Percentiles rank a stretch among this genome's conserved stretches.
Conservation (phyloP, 306 rosid species). For the Rosa persica region DNA sequence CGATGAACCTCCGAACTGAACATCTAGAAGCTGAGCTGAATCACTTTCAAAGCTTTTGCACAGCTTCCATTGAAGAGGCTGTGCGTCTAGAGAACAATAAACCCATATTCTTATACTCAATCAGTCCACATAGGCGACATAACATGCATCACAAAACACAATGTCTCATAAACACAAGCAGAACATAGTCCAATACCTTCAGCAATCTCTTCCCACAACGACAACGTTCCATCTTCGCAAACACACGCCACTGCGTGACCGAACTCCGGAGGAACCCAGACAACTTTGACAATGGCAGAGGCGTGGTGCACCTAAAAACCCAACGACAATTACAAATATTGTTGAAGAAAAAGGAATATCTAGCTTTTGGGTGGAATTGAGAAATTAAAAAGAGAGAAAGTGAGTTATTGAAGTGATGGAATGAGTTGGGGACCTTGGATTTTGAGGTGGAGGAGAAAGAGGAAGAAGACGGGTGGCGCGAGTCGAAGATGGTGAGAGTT, state of each 20-base stretch:
- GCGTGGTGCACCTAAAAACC: constrained; percentile 50
- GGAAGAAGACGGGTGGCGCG: constrained; percentile 52
- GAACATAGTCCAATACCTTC: constrained; percentile 41
- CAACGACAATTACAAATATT: neutral
- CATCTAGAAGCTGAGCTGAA: constrained; percentile 64
- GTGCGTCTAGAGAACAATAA: constrained; percentile 48
- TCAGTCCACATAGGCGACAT: neutral
- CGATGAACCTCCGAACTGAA: constrained; percentile 66
- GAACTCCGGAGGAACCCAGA: constrained; percentile 80
- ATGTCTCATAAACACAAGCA: neutral
- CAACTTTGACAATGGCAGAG: constrained; percentile 55
- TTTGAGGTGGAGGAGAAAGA: constrained; percentile 58
- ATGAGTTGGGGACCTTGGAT: constrained; percentile 44
- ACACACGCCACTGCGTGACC: constrained; percentile 89
- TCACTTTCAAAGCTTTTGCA: constrained; percentile 62
- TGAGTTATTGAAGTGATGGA: neutral
- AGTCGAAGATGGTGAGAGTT: constrained; percentile 66
- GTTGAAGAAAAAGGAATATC: neutral
- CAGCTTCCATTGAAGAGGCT: constrained; percentile 74
- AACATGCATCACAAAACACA: constrained; percentile 15
- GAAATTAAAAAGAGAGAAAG: neutral
- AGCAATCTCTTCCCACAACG: constrained; percentile 72
- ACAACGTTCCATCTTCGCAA: constrained; percentile 63
- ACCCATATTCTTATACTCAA: neutral
- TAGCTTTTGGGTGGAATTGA: neutral